A percentile compares a stretch with the other conserved stretches of the same genome.
These are phyloP conservation scores for Curvularia sp. DNA, from an alignment of 2,329 filamentous ascomycete species.

Conservation along the genomic window DNA sequence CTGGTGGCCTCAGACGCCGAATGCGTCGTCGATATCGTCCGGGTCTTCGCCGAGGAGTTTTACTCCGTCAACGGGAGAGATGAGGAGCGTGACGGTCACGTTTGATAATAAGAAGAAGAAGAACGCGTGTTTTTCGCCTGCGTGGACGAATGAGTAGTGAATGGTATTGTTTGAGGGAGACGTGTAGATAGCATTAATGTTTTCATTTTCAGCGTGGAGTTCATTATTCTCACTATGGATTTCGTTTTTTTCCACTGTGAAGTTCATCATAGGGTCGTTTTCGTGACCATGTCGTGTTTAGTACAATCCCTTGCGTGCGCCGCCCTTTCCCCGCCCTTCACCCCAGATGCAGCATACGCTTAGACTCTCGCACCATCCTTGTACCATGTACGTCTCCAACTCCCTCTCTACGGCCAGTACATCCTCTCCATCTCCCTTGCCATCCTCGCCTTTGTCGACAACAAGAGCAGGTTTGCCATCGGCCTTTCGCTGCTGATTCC, in stretches of 20 bases:
- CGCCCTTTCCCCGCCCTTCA: slow-evolving; percentile 51
- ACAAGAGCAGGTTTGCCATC: slow-evolving; percentile 21
- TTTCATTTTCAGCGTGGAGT: neutral
- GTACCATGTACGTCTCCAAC: slow-evolving; percentile 64
- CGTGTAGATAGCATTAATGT: neutral
- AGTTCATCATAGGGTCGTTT: neutral
- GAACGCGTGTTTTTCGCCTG: slow-evolving; percentile 14
- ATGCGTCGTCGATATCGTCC: slow-evolving; percentile 3
- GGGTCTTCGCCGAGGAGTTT: slow-evolving; percentile 12
- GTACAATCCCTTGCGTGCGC: slow-evolving; percentile 31
- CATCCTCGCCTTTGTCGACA: slow-evolving; percentile 7
- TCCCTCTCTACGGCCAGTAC: slow-evolving; percentile 39
- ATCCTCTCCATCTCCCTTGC: slow-evolving; percentile 17
- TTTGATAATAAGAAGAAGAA: slow-evolving; percentile 9
- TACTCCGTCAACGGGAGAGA: neutral
- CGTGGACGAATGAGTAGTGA: slow-evolving; percentile 3
- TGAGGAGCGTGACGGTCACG: slow-evolving; percentile 1
- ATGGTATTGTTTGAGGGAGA: too few relatives aligned
- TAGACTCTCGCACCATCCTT: slow-evolving; percentile 87
- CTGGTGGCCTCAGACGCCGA: slow-evolving; percentile 24
- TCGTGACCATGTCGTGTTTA: slow-evolving; percentile 12
- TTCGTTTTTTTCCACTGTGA: too few relatives aligned
- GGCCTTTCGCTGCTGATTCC: slow-evolving; percentile 33
- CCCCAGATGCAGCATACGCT: slow-evolving; percentile 85
- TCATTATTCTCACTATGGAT: neutral